Conservation (phyloP, 2,329 filamentous ascomycete genomes). For the Dichotomopilus funicola region DNA sequence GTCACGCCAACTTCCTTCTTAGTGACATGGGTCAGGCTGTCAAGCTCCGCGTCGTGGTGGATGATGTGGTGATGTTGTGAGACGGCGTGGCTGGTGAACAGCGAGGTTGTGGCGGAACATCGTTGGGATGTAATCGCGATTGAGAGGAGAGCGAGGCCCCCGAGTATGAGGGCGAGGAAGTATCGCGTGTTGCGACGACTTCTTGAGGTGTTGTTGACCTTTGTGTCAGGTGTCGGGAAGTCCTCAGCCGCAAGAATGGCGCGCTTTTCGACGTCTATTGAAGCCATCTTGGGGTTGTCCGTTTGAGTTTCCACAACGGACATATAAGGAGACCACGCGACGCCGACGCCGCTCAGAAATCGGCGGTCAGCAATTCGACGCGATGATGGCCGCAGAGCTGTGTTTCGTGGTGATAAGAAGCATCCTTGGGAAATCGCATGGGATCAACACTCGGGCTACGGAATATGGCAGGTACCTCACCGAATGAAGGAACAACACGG, state of each 20-base stretch:
- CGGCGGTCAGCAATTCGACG: no score
- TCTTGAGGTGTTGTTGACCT: no score
- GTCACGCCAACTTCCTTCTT: background rate
- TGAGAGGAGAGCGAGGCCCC: background rate
- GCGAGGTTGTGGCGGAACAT: background rate
- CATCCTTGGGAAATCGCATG: no score
- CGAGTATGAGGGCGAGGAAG: background rate
- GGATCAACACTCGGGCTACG: no score
- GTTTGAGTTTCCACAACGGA: no score
- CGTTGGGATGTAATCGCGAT: background rate
- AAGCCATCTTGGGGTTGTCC: slow-evolving; percentile 4
- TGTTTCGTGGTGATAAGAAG: no score
- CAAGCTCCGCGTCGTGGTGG: background rate
- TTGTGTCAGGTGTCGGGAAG: no score
- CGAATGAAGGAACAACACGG: no score
- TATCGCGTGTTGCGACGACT: background rate
- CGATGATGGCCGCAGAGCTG: no score
- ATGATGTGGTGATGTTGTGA: background rate
- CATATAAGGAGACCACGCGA: no score
- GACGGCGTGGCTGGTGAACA: background rate
- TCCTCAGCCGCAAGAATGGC: background rate
- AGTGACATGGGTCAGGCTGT: slow-evolving; percentile 1
- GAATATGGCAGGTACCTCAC: no score
- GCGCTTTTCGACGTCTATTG: slow-evolving; percentile 10
- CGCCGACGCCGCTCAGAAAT: no score